A percentile compares a stretch with the other conserved stretches of the same genome.
Evolutionary conservation across 2,329 filamentous ascomycete species (phyloP).

Genomic region (Aspergillus fischeri): DNA sequence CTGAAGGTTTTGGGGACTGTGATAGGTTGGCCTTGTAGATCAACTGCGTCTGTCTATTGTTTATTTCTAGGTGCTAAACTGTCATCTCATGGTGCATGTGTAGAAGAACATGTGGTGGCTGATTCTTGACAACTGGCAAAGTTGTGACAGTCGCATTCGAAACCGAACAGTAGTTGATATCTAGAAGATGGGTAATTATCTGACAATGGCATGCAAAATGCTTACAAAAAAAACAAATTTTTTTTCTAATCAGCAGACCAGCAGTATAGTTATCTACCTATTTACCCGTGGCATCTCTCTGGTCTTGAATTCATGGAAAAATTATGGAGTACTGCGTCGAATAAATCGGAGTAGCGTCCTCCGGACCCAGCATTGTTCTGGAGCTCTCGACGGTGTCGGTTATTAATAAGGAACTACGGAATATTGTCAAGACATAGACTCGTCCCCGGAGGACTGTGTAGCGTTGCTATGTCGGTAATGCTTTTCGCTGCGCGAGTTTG

Average conservation of each 20-base stretch:
- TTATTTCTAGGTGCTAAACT: too few relatives aligned
- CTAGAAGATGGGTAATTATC: background rate
- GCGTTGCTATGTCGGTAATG: background rate
- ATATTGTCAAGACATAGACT: too few relatives aligned
- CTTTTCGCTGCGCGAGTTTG: background rate
- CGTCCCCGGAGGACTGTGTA: background rate
- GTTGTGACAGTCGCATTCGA: background rate
- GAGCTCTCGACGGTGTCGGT: background rate
- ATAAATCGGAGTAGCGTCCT: conserved; percentile 3
- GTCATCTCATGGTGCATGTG: too few relatives aligned
- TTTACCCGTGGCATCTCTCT: conserved; percentile 3
- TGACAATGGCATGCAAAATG: background rate
- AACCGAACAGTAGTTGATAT: background rate
- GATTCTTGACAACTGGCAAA: background rate
- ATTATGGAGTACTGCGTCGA: background rate
- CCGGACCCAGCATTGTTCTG: conserved; percentile 2
- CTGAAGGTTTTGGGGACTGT: too few relatives aligned
- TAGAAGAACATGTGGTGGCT: background rate
- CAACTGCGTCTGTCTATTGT: too few relatives aligned
- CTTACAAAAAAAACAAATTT: background rate
- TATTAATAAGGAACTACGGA: background rate
- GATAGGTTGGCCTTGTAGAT: too few relatives aligned
- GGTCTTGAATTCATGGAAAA: background rate
- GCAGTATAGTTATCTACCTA: background rate
- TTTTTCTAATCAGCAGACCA: background rate